A percentile compares a stretch with the other conserved stretches of the same genome.
These are phyloP conservation scores for Trichoderma koningiopsis DNA, from an alignment of 2,329 filamentous ascomycete genomes.

Conservation along the genomic window DNA sequence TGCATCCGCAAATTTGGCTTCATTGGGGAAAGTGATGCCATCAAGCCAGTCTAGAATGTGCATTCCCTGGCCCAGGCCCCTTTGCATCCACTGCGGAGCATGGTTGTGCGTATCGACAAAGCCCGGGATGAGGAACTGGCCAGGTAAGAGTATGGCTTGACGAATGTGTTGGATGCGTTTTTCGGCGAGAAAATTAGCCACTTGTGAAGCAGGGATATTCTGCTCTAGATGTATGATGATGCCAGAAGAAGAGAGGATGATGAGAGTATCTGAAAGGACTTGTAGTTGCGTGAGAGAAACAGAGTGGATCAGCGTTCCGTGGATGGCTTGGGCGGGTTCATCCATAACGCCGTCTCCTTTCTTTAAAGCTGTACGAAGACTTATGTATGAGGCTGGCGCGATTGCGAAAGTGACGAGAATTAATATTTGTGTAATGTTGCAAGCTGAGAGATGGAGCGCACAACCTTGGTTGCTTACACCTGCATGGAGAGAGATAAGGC, in stretches of 20 bases:
- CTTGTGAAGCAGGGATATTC: conserved; percentile 24
- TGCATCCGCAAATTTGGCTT: conserved; percentile 60
- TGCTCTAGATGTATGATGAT: conserved; percentile 33
- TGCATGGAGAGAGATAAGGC: neutral
- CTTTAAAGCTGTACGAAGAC: neutral
- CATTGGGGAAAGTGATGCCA: conserved; percentile 64
- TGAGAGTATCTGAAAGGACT: conserved; percentile 43
- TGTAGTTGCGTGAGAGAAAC: conserved; percentile 37
- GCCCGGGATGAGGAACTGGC: conserved; percentile 59
- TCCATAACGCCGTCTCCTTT: neutral
- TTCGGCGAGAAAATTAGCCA: conserved; percentile 27
- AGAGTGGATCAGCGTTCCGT: conserved; percentile 49
- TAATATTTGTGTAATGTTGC: neutral
- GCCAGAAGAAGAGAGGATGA: conserved; percentile 36
- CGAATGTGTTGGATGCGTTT: conserved; percentile 19
- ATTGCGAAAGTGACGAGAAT: neutral
- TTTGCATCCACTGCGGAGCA: conserved; percentile 59
- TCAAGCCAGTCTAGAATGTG: conserved; percentile 65
- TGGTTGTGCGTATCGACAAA: conserved; percentile 71
- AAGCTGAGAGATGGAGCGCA: neutral
- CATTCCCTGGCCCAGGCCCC: conserved; percentile 52
- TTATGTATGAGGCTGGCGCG: neutral
- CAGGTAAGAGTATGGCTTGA: conserved; percentile 37
- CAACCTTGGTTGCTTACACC: neutral
- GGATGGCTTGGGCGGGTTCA: conserved; percentile 29